phyloP scores from a whole-genome alignment of 2,329 filamentous ascomycete species.

The Coniochaeta pulveracea region DNA sequence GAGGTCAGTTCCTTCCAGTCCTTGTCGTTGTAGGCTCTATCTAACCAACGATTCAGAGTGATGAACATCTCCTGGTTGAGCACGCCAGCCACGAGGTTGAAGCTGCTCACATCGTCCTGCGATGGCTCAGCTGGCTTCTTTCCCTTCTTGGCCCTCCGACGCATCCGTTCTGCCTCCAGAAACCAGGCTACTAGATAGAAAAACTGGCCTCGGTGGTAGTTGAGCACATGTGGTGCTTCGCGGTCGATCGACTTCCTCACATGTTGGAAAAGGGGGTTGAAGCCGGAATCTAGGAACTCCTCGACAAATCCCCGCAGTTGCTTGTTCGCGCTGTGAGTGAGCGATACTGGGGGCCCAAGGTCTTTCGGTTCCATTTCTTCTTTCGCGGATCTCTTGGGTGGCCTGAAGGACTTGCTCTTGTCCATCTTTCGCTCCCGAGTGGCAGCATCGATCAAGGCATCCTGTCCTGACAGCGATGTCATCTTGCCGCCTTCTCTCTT shows the following conservation, averaged over 20 bases:
- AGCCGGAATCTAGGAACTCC: constrained; percentile 88
- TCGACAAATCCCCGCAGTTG: constrained; percentile 75
- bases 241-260: constrained; percentile 83
- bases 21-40: constrained; percentile 68
- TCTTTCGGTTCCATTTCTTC: constrained; percentile 58
- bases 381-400: constrained; percentile 53
- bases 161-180: constrained; percentile 68
- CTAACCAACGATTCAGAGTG: constrained; percentile 72
- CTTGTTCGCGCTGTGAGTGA: constrained; percentile 64
- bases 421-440: constrained; percentile 82
- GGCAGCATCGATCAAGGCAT: constrained; percentile 63
- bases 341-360: constrained; percentile 59
- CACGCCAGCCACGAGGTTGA: constrained; percentile 77
- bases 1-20: constrained; percentile 80
- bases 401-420: constrained; percentile 79
- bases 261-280: constrained; percentile 83
- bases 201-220: constrained; percentile 71
- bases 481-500: constrained; percentile 77
- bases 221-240: constrained; percentile 70
- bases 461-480: constrained; percentile 79
- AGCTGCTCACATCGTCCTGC: constrained; percentile 55
- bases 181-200: constrained; percentile 95
- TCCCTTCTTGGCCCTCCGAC: constrained; percentile 50
- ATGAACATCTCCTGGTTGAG: constrained; percentile 94
- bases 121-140: constrained; percentile 26